phyloP scores from a whole-genome alignment of 208 protist species.

The Leishmania tarentolae region DNA sequence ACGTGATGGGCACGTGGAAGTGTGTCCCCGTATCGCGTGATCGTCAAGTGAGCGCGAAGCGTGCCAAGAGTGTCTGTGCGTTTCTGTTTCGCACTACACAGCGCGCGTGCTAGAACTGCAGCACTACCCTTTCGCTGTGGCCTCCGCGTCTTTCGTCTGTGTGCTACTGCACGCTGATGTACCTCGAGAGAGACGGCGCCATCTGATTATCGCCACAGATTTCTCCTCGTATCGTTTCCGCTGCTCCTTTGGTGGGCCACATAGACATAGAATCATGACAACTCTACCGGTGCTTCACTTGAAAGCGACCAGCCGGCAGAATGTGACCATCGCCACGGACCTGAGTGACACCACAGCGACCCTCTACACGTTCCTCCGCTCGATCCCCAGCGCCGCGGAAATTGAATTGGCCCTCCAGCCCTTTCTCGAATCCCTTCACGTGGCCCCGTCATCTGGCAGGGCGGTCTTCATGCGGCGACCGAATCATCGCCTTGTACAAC shows the following conservation, averaged over 20 bases:
- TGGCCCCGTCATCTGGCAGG: slow-evolving; percentile 24
- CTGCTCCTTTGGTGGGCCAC: neutral
- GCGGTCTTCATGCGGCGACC: slow-evolving; percentile 19
- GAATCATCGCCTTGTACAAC: slow-evolving; percentile 42
- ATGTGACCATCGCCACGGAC: slow-evolving; percentile 49
- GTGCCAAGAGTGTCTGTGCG: neutral
- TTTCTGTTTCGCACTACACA: neutral
- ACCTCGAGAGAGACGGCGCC: neutral
- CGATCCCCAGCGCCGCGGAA: slow-evolving; percentile 55
- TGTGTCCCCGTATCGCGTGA: neutral
- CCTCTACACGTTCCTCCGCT: slow-evolving; percentile 83
- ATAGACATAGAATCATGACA: slow-evolving; percentile 22
- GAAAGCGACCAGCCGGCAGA: slow-evolving; percentile 41
- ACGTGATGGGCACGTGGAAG: neutral
- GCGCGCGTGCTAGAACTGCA: neutral
- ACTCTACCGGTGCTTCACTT: slow-evolving; percentile 77
- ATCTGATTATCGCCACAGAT: neutral
- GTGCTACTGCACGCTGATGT: neutral
- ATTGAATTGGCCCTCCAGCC: slow-evolving; percentile 46
- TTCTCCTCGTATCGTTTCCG: neutral
- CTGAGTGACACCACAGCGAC: slow-evolving; percentile 54
- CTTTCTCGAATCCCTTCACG: slow-evolving; percentile 46
- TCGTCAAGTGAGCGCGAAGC: neutral
- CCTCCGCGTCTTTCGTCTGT: neutral
- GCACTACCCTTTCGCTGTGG: neutral